Base-by-base conservation (phyloP, 2,329 filamentous ascomycete species). In the Fusarium odoratissimum region DNA sequence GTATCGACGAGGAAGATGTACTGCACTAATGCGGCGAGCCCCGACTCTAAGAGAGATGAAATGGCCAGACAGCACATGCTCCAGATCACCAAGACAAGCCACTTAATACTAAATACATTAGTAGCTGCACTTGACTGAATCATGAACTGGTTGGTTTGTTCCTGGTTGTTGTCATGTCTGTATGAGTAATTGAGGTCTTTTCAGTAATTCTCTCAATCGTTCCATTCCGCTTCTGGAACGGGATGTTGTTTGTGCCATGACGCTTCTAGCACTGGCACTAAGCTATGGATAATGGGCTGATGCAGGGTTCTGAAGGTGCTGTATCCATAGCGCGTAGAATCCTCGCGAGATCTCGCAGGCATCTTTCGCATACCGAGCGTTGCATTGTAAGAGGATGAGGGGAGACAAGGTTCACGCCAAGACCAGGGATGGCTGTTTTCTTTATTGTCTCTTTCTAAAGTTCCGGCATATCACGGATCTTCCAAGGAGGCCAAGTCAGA, bases 191-290 rank as follows among this genome's bases (percentile, higher is more conserved):
- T 37, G 56, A 44, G 38, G 21, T 38, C 38, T 49, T 51, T 28
- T 8, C 21, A 48, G 56, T 58, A 51, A 54, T 65, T 65, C 61
- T 71, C 60, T 70, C 55, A 72, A 71, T 75, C 67, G 68, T 74
- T 74, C 73, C 71, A 75, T 75, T 42, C 71, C 60, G 30, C 68
- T 74, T 76, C 74, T 76, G 71, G 74, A 76, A 76, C 64, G 57
- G 55, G 64, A 61, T 52, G 55, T 58, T 64, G 30, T 45, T 67
- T 44, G 51, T 72, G 61, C 41, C 60, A 75, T 63, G 66, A 60
- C 55, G 62, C 58, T 64, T 72, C 61, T 61, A 60, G 56, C 33
- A 61, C 57, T 49, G 40, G 49, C 54, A 49, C 55, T 41, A 61
- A 64, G 59, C 49, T 65, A 67, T 75, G 56, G 64, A 61, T 46